Evolutionary conservation across 148 eudicot genomes (phyloP), one percentile per base, ranked within the genome.

Genomic region (Polygonum aviculare): DNA sequence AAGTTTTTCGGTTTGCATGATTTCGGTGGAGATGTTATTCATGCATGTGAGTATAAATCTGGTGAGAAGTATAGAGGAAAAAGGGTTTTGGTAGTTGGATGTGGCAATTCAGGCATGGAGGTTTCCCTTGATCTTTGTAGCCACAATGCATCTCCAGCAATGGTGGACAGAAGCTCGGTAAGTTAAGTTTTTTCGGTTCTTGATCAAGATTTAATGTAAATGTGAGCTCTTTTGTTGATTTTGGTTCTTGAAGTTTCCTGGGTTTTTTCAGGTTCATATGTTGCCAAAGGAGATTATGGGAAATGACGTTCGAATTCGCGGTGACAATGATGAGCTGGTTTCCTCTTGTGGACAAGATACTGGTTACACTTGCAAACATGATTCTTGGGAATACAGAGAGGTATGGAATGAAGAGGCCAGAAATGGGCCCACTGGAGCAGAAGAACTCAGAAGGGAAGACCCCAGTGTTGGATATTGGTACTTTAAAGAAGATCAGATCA

Each of bases 81-180:
- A 76, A 54, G 50, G 0, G 98, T 94, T 41, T 72, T 94, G 69
- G 98, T 94, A 0, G 90, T 94, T 31, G 98, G 98, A 0, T 92
- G 97, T 80, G 98, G 98, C 1, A 94, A 94, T 77, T 94, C 98
- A 0, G 98, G 98, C 73, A 94, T 94, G 98, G 98, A 94, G 72
- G 93, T 94, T 5, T 90, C 96, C 18, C 96, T 94, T 44, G 98
- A 94, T 87, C 96, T 94, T 77, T 92, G 92, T 82, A 86, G 85
- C 83, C 79, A 90, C 77, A 84, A 85, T 73, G 92, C 97, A 2
- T 33, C 55, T 49, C 96, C 98, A 38, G 76, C 87, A 2, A 88
- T 94, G 79, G 93, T 88, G 22, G 88, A 86, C 44, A 84, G 98
- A 38, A 89, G 86, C 83, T 89, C 98, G 82, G 98, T 94, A 74